These are phyloP conservation scores for Aquilaria agallochum DNA, from an alignment of 441 rosid species.

Conservation along the genomic window DNA sequence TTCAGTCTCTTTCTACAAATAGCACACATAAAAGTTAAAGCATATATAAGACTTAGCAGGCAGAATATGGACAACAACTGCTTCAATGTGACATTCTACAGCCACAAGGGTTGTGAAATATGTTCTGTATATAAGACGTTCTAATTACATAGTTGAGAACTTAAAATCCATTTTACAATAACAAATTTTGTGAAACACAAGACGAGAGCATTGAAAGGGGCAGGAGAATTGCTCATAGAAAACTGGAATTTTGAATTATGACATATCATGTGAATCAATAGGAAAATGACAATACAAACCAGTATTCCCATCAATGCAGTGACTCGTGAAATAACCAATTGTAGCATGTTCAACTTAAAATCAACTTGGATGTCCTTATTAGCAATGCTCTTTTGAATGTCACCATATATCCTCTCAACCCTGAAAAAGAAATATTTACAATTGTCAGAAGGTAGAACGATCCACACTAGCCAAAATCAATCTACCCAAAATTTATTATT, in stretches of 20 bases:
- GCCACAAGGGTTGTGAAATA: too few species aligned
- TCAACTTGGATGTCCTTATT: conserved; percentile 50
- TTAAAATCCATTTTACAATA: not conserved
- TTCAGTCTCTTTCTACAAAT: conserved; percentile 65
- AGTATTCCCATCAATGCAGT: conserved; percentile 84
- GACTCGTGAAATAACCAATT: conserved; percentile 77
- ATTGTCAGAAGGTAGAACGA: conserved; percentile 7
- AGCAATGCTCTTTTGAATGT: conserved; percentile 50
- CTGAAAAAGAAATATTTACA: conserved; percentile 38
- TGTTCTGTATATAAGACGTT: not conserved
- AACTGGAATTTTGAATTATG: not conserved
- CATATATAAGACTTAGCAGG: not conserved
- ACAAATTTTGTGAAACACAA: too few species aligned
- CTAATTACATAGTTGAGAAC: not conserved
- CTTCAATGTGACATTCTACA: too few species aligned
- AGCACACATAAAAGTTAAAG: conserved; percentile 4
- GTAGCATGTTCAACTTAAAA: conserved; percentile 68
- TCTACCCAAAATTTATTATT: conserved; percentile 11
- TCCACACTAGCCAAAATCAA: not conserved
- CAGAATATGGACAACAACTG: too few species aligned
- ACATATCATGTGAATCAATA: conserved; percentile 2
- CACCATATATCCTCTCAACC: conserved; percentile 87
- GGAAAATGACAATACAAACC: conserved; percentile 39
- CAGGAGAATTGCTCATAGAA: not conserved
- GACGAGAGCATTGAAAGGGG: too few species aligned